Evolutionary conservation across 2,329 filamentous ascomycete genomes (phyloP).

Genomic region (Sporothrix brunneoviolacea): DNA sequence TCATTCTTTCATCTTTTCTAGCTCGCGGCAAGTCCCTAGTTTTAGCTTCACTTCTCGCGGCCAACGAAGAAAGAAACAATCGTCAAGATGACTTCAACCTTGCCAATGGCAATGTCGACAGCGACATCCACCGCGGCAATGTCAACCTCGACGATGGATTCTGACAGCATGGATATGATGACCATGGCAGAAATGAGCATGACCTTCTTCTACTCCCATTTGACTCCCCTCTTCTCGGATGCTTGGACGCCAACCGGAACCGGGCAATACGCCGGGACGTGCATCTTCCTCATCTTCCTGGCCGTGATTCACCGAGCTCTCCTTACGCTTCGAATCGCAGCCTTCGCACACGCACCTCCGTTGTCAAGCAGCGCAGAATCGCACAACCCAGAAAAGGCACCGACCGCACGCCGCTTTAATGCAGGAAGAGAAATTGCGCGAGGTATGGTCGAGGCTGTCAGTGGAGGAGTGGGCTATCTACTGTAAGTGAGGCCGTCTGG

Average conservation of each 20-base stretch:
- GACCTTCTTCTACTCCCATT: conserved; percentile 51
- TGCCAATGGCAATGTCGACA: not conserved
- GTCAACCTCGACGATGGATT: too few species aligned
- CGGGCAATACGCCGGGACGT: conserved; percentile 77
- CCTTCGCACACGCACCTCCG: not conserved
- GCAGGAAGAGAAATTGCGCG: not conserved
- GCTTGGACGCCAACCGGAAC: conserved; percentile 65
- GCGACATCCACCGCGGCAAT: not conserved
- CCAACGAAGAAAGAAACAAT: not conserved
- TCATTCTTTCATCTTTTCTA: too few species aligned
- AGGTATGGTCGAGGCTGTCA: conserved; percentile 49
- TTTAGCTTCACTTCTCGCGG: too few species aligned
- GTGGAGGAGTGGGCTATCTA: conserved; percentile 71
- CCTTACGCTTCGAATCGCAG: conserved; percentile 57
- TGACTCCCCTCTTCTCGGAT: conserved; percentile 49
- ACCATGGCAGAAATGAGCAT: conserved; percentile 13
- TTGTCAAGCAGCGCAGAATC: not conserved
- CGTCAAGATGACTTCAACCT: not conserved
- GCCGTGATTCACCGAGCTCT: conserved; percentile 62
- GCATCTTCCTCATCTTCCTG: conserved; percentile 81
- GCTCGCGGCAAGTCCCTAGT: too few species aligned
- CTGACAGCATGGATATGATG: conserved; percentile 5
- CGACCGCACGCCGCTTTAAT: not conserved
- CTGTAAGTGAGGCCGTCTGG: conserved; percentile 55
- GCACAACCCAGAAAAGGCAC: not conserved